Base-by-base conservation (phyloP, 148 eudicot species). In the Chenopodium suecicum region DNA sequence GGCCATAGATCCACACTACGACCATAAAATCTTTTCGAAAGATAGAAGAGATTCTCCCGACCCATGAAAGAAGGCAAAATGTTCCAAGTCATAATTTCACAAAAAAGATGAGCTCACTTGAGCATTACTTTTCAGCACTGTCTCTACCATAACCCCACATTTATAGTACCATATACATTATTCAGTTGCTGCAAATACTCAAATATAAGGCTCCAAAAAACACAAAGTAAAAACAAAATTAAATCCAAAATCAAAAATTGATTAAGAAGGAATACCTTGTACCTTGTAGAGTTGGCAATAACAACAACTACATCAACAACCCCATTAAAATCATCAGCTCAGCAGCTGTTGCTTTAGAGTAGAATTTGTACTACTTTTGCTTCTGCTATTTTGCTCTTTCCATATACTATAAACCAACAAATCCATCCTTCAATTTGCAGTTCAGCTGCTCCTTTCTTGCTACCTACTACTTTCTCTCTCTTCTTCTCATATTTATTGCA, bases 381-480 rank as follows among this genome's bases (percentile, higher is more conserved):
- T 17, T 14, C 62, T 56, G 6, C 22, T 56, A 14, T 56, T 56
- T 19, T 56, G 17, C 17, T 56, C 62, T 56, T 82, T 71, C 77
- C 72, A 82, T 71, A n/a, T 50, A 47, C 81, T 60, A 47, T 31
- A 82, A 52, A 9, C 76, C 76, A 70, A 60, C 46, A 48, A 62
- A 72, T 62, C 63, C 72, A 41, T 70, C 73, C 78, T 69, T 87
- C 69, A 74, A 67, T 67, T 76, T 77, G 62, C 80, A 78, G 89
- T 91, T 94, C 86, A 89, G 77, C 89, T 89, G 89, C 89, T 83
- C 54, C 86, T 79, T 84, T 91, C 92, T 67, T 83, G 54, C 84
- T 88, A 62, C 66, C 62, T 56, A 56, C 22, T 56, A 17, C 92
- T 91, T 83, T 71, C 82, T 84, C 80, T 75, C 73, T 72, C 79